These are phyloP conservation scores for Diplocarpon mali DNA, from an alignment of 2,329 filamentous ascomycete genomes.

Conservation along the genomic window DNA sequence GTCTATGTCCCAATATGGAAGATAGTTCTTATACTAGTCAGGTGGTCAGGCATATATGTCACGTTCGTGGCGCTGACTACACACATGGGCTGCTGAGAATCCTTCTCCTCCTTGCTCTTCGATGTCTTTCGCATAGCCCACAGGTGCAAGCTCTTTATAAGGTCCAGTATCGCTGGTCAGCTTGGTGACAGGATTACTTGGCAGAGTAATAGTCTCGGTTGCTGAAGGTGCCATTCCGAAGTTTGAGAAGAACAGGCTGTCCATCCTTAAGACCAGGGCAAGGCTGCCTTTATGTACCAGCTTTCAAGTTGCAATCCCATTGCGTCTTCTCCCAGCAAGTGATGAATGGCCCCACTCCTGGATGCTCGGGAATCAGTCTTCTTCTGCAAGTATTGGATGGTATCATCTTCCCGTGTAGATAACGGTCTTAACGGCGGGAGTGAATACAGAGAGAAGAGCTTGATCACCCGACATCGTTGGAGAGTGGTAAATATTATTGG, in stretches of 20 bases:
- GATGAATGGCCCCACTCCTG: conserved; percentile 5
- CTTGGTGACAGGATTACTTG: conserved; percentile 12
- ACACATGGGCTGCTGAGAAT: conserved; percentile 22
- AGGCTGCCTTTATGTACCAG: neutral
- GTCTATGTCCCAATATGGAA: conserved; percentile 53
- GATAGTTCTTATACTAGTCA: conserved; percentile 55
- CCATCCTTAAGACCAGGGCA: neutral
- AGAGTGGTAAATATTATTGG: conserved; percentile 7
- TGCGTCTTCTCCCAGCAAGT: conserved; percentile 3
- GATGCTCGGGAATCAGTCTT: conserved; percentile 4
- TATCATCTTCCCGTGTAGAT: neutral
- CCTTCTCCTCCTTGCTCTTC: conserved; percentile 24
- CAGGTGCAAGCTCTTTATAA: conserved; percentile 25
- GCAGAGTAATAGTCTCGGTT: conserved; percentile 19
- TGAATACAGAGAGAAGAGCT: neutral
- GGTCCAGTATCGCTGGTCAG: conserved; percentile 18
- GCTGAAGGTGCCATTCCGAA: conserved; percentile 24
- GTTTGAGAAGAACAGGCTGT: neutral
- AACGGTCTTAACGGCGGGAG: neutral
- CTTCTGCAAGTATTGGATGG: neutral
- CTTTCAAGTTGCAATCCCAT: neutral
- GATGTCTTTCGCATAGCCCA: conserved; percentile 23
- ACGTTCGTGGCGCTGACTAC: neutral
- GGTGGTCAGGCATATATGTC: neutral
- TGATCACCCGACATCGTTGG: conserved; percentile 1